Base-by-base conservation (phyloP, 1,284 basidiomycete genomes). In the Ceratobasidium sp. region DNA sequence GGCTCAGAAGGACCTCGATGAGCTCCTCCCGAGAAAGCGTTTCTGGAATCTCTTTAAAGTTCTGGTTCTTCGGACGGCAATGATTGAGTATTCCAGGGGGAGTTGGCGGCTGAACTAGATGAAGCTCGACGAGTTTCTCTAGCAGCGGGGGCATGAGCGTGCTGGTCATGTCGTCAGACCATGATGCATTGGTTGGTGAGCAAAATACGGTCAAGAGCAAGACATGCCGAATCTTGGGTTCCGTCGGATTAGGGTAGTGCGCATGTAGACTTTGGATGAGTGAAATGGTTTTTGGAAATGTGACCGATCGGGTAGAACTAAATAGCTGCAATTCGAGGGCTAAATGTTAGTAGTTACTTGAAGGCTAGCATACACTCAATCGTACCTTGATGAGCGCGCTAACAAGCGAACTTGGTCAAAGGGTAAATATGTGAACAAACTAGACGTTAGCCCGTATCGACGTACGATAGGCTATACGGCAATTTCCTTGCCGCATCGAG, bases 141-240 rank as follows among this genome's bases (percentile, higher is more conserved):
- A 67, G 40, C 12, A 67, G 50, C 47, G 54, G 50, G 40, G 64
- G 38, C 64, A 55, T 32, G 32, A 69, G 70, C 20, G 20, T 45
- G 29, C 45, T 53, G 31, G 45, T 29, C 20, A 49, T 25, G 22
- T 69, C 76, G 64, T 81, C 79, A 45, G 83, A 78, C 64, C 64
- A 67, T 31, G 31, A 35, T 40, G 52, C 34, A 38, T 54, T 55
- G 47, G 82, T 72, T 4, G 80, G 80, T 43, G 83, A 79, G 67
- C 86, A 79, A 77, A 88, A 90, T 25, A 88, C 79, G 15, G 85
- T 85, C 54, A 88, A 79, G 13, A 90, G 80, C 74, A 91, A 83
- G 65, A 89, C 89, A 22, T 87, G 82, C 50, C 89, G 86, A 70
- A 87, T 87, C 56, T 80, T 80, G 27, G 82, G 80, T 73, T 89